Base-by-base conservation (phyloP, 306 rosid species). In the Geum urbanum region DNA sequence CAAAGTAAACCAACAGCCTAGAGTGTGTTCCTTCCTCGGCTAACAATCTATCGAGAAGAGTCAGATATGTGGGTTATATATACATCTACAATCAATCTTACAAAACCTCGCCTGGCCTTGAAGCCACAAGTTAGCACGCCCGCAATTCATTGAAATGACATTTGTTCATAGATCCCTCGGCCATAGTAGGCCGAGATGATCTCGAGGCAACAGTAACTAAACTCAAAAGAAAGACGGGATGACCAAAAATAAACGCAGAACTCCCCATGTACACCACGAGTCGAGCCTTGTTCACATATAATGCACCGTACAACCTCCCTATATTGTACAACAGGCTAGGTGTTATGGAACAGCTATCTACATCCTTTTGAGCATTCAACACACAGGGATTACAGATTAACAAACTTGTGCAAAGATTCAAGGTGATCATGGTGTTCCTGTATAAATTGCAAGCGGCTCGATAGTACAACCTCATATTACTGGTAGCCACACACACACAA, bases 311-410 rank as follows among this genome's bases (percentile, higher is more conserved):
- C 22, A 62, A 9, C 74, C 58, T 66, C 20, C 51, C 54, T 75
- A 76, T 64, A 67, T 61, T 68, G 65, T 35, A 54, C 54, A 66
- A 32, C 72, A 66, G 5, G 2, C 37, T 32, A 32, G 37, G 1
- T 12, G 20, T 76, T 64, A 66, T 35, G 69, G 74, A 77, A 75
- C 76, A 82, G 78, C 62, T 78, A 81, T 83, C 80, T 80, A 85
- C 89, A 84, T 66, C 70, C 45, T 55, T 59, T 24, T 49, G 15
- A 60, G 56, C 62, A 6, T 44, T 24, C 2, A 12, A 35, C 65
- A 35, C 55, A n/a, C 71, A 19, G 37, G 47, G 48, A 44, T 49
- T 63, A 56, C 40, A 35, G 58, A 62, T 55, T 37, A 14, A 60
- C 40, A 8, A 52, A 74, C 45, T 61, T 47, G 57, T 63, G 64